Evolutionary conservation across 306 rosid genomes (phyloP).

Genomic region (Sesbania bispinosa): DNA sequence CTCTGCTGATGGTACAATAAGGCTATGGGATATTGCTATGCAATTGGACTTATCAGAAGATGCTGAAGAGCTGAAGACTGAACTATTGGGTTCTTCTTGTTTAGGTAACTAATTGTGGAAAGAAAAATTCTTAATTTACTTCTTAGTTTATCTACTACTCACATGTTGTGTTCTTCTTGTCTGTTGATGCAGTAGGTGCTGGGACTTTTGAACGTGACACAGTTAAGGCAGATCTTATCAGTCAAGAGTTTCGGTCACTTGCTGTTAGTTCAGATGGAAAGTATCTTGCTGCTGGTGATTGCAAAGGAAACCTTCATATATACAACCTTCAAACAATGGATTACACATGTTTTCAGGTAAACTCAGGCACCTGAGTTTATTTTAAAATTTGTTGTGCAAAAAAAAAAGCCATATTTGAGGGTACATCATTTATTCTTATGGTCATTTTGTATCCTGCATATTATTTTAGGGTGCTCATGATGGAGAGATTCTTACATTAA

Average conservation of each 20-base stretch:
- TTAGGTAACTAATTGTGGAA: constrained; percentile 66
- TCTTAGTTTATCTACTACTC: constrained; percentile 8
- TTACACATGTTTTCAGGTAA: constrained; percentile 67
- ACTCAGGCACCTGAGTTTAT: background rate
- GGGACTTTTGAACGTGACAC: constrained; percentile 66
- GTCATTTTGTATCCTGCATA: constrained; percentile 13
- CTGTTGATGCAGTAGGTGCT: constrained; percentile 51
- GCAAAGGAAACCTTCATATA: constrained; percentile 70
- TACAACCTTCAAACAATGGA: constrained; percentile 61
- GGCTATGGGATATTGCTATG: constrained; percentile 82
- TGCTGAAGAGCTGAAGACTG: constrained; percentile 31
- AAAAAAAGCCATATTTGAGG: constrained; percentile 19
- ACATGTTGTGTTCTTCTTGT: constrained; percentile 20
- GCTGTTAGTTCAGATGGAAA: constrained; percentile 82
- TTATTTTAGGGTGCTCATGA: constrained; percentile 69
- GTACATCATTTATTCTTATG: background rate
- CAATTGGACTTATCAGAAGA: constrained; percentile 43
- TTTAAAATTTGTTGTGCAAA: constrained; percentile 16
- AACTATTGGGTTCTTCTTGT: constrained; percentile 37
- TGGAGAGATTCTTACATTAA: constrained; percentile 71
- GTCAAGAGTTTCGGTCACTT: constrained; percentile 62
- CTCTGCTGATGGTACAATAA: constrained; percentile 72
- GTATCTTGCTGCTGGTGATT: constrained; percentile 74
- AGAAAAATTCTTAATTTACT: background rate
- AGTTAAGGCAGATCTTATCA: constrained; percentile 48